These are phyloP conservation scores for Ophiostoma ulmi DNA, from an alignment of 2,329 filamentous ascomycete species.

Conservation along the genomic window DNA sequence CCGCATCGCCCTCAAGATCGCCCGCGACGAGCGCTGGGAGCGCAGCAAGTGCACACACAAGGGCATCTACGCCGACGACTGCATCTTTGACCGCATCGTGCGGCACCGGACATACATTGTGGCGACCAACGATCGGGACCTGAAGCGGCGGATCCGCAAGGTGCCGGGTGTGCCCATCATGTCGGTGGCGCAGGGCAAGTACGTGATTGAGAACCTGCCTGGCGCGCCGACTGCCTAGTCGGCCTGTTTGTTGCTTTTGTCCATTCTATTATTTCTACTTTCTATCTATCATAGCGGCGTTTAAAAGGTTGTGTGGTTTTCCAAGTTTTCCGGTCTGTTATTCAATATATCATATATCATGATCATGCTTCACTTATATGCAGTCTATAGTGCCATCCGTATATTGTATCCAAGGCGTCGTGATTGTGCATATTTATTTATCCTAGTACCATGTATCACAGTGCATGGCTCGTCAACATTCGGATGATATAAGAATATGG, in stretches of 20 bases:
- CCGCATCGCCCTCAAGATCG: conserved; percentile 76
- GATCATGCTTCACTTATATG: neutral
- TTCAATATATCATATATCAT: neutral
- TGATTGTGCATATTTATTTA: too few relatives aligned
- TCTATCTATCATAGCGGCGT: conserved; percentile 8
- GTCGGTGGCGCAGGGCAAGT: conserved; percentile 82
- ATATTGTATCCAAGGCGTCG: too few relatives aligned
- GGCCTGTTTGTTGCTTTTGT: neutral
- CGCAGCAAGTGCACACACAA: conserved; percentile 85
- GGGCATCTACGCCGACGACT: conserved; percentile 79
- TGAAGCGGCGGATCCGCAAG: conserved; percentile 80
- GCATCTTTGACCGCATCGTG: conserved; percentile 67
- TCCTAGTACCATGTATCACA: too few relatives aligned
- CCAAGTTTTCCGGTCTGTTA: neutral
- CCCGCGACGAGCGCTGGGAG: conserved; percentile 84
- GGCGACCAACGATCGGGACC: conserved; percentile 62
- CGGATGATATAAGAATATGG: too few relatives aligned
- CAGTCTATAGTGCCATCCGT: neutral
- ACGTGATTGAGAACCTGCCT: conserved; percentile 86
- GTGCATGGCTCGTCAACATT: too few relatives aligned
- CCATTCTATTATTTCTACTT: neutral
- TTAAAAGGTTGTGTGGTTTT: neutral
- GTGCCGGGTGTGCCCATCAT: conserved; percentile 66
- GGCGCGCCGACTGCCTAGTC: conserved; percentile 56
- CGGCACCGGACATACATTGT: conserved; percentile 49